Base-by-base conservation (phyloP, 805 yeast genomes). In the Yarrowia sp. region DNA sequence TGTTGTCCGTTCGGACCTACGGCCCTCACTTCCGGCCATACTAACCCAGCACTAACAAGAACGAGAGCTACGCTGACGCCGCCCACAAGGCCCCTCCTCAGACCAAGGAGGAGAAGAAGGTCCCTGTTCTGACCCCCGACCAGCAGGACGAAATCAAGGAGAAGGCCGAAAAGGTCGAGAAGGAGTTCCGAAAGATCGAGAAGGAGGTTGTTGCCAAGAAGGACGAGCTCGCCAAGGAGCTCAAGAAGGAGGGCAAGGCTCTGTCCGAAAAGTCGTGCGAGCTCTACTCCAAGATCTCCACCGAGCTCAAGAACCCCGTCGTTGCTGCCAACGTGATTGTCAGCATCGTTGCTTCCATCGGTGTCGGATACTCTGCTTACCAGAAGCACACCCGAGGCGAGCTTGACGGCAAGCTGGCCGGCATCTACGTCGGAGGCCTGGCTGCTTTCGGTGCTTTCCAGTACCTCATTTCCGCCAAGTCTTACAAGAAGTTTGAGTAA, bases 121-220 rank as follows among this genome's bases (percentile, higher is more conserved):
- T 17, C 44, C 48, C 54, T 22, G 38, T 35, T n/a, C 26, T 36
- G 44, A 44, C 56, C 44, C 64, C 56, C 19, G 64, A 38, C 21
- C 26, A 61, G 56, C 56, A 46, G 38, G n/a, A 61, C 36, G 64
- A 61, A 35, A 26, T 61, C 19, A 16, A 61, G 46, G n/a, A 44
- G 46, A 61, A 61, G 56, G 54, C 64, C 56, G 38, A 61, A 21
- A 35, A 61, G 33, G 64, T 61, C 46, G 54, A 46, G 56, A 46
- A 44, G 35, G 54, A 44, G 56, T 61, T 48, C 56, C 54, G 64
- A 46, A 48, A 61, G 40, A 73, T 71, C 68, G 71, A 71, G 56
- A 70, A 67, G 52, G 70, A 68, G 54, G 76, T 72, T 56, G 66
- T 71, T 41, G 67, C 70, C 41, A 66, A 68, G 68, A 63, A 75